Base-by-base conservation (phyloP, 441 rosid species). In the Gossypium davidsonii region DNA sequence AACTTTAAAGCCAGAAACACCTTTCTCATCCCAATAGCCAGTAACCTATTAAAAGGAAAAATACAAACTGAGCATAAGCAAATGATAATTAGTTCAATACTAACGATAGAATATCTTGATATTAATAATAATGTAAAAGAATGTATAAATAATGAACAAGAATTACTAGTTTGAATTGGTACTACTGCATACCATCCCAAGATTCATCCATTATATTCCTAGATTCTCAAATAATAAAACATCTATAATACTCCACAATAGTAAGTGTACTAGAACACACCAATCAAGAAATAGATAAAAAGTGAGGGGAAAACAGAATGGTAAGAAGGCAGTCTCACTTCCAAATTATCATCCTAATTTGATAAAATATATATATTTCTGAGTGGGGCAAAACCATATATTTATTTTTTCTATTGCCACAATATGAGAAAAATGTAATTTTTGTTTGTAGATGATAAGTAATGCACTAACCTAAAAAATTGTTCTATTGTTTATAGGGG, bases 1-100 rank as follows among this genome's bases (percentile, higher is more conserved):
- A 75, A 81, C 83, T 37, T 25, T 70, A 55, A 53, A 78, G 62
- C 88, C 86, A 70, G 86, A 78, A 25, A 31, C 20, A 69, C 84
- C 78, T 73, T 75, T 67, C 55, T 77, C 85, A 2, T 67, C 48
- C 82, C 79, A 81, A 73, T 26, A 77, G 8, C 79, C 46, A 58
- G 72, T 72, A 78, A 86, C 83, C 87, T 86, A 77, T 23, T 34
- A 15, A 39, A 14, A 69, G 31, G 4, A 23, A 26, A 76, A 37
- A 46, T 69, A 25, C 42, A 53, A 2, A 25, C n/a, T 58, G 63
- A 79, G 60, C 14, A 11, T 20, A 49, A 72, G 23, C 23, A 26
- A 49, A 17, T 17, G 11, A 72, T 31, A 31, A 61, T 46, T 28
- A 23, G 49, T 49, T 57, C 65, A 49, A 26, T 42, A 34, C 26